Base-by-base conservation (phyloP, 441 rosid species). In the Adansonia rubrostipa region DNA sequence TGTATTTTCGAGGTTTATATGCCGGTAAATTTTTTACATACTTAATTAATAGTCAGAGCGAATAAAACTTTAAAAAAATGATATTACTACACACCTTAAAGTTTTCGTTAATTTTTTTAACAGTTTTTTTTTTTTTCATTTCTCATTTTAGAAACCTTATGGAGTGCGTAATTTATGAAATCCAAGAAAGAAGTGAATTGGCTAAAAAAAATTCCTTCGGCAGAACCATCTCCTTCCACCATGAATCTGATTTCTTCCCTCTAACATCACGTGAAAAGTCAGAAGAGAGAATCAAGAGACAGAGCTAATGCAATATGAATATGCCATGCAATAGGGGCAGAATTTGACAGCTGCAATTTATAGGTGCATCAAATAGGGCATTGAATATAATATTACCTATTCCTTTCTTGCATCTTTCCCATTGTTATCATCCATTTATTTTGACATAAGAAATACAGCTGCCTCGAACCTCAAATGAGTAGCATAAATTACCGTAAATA, bases 151-250 rank as follows among this genome's bases (percentile, higher is more conserved):
- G 28, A 72, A 36, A 92, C 99, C 96, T 92, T 91, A 65, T 87
- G 80, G 22, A 96, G 93, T 45, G 96, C 89, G 87, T 91, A 96
- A 77, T 86, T 88, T 74, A 94, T 94, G 79, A 96, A 91, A 88
- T 94, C 98, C 88, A 96, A 86, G 86, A 96, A 94, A 51, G 97
- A 91, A 14, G 99, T 94, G 88, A 94, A 96, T 87, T 96, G 99
- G 89, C 98, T 94, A 87, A 96, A 96, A 74, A 94, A 97, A 82
- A 94, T 93, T 79, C 92, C 99, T 83, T 96, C 94, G 8, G 98
- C 98, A 74, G 98, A 94, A 62, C 99, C 98, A 81, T 96, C 99
- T 86, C 97, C 91, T 84, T 96, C 99, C 72, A 91, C 87, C 99
- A 94, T 94, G 80, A 83, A 81, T 76, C 96, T 89, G 75, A 96